A percentile compares a stretch with the other conserved stretches of the same genome.
Conservation (phyloP, 352 stramenopile species). For the Blastocystis sp. region DNA sequence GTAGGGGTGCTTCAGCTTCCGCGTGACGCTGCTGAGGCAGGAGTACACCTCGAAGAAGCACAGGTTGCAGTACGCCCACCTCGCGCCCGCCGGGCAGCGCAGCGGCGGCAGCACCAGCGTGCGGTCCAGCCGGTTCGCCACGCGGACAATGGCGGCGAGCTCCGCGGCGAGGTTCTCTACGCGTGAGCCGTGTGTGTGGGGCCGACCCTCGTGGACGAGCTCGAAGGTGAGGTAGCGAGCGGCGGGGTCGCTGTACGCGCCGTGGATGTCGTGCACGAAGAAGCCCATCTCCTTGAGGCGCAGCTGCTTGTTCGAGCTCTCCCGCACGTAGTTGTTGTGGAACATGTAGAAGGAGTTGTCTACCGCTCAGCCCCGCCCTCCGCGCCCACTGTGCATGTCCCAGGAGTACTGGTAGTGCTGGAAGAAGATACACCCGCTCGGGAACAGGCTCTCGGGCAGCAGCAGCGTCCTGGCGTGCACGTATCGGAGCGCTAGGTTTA, state of each 20-base stretch:
- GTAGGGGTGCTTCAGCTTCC: neutral
- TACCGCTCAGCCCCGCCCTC: neutral
- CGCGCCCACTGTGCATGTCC: neutral
- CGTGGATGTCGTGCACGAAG: neutral
- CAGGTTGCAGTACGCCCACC: neutral
- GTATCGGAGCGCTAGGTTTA: too few species aligned
- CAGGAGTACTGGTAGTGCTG: neutral
- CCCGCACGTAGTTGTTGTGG: constrained; percentile 10
- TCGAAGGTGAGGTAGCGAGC: constrained; percentile 9
- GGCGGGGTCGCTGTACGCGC: neutral
- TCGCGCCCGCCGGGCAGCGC: neutral
- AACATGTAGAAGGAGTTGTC: neutral
- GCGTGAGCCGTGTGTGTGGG: neutral
- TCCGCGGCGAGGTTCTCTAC: neutral
- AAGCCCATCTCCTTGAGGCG: constrained; percentile 19
- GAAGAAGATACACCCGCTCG: neutral
- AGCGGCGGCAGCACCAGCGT: neutral
- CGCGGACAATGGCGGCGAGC: neutral
- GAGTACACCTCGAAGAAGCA: neutral
- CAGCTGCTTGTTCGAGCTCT: neutral
- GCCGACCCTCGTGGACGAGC: neutral
- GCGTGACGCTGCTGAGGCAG: neutral
- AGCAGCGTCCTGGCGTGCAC: neutral
- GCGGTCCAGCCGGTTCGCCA: neutral
- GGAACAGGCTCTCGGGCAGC: neutral